Evolutionary conservation across 2,329 filamentous ascomycete species (phyloP).

Genomic region (Geosmithia putterillii): DNA sequence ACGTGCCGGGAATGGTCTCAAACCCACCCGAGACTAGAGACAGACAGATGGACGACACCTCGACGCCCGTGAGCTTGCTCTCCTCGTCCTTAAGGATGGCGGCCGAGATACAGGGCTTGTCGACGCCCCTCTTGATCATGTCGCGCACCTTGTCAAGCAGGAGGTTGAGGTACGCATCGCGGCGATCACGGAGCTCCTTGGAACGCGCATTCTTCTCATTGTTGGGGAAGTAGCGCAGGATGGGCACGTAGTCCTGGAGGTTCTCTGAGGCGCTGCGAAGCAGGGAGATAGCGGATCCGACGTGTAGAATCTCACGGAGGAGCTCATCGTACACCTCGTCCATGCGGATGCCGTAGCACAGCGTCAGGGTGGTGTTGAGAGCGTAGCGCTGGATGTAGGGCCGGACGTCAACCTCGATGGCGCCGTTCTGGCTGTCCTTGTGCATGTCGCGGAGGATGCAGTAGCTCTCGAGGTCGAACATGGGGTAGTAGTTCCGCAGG

Average conservation of each 20-base stretch:
- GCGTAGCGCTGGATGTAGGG: slow-evolving; percentile 66
- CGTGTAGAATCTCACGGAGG: slow-evolving; percentile 37
- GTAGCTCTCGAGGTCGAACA: slow-evolving; percentile 65
- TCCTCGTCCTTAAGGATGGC: slow-evolving; percentile 42
- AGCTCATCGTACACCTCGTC: slow-evolving; percentile 37
- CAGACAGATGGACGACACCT: slow-evolving; percentile 39
- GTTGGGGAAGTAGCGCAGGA: slow-evolving; percentile 35
- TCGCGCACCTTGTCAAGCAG: slow-evolving; percentile 35
- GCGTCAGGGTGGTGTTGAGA: slow-evolving; percentile 62
- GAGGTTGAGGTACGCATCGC: slow-evolving; percentile 35
- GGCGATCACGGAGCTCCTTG: slow-evolving; percentile 30
- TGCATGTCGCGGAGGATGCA: slow-evolving; percentile 62
- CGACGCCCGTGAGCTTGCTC: slow-evolving; percentile 36
- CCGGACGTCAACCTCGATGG: slow-evolving; percentile 54
- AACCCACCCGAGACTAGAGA: slow-evolving; percentile 40
- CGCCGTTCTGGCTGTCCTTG: slow-evolving; percentile 48
- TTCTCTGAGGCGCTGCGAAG: slow-evolving; percentile 38
- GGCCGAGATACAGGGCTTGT: slow-evolving; percentile 40
- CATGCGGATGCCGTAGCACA: slow-evolving; percentile 68
- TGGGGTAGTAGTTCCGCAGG: slow-evolving; percentile 69
- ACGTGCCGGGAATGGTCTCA: slow-evolving; percentile 26
- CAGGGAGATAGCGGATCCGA: slow-evolving; percentile 36
- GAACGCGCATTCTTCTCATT: slow-evolving; percentile 35
- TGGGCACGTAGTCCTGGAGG: slow-evolving; percentile 38
- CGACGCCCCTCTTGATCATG: slow-evolving; percentile 36